phyloP scores from a whole-genome alignment of 768 basidiomycete genomes.

The Lentinula aciculospora region DNA sequence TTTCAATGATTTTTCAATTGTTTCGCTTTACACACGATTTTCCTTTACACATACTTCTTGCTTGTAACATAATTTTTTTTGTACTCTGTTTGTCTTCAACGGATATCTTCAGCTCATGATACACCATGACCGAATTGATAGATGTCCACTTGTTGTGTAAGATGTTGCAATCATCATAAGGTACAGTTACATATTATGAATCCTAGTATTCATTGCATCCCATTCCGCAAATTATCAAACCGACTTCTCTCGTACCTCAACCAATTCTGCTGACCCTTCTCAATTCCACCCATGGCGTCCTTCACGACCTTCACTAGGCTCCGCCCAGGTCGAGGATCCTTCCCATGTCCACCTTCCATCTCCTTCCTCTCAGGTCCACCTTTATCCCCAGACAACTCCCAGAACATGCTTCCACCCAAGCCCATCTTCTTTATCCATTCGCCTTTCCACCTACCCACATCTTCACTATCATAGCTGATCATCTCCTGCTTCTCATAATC shows the following conservation, averaged over 20 bases:
- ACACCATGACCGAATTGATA: too few species aligned
- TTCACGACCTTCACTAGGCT: conserved; percentile 75
- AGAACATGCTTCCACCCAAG: conserved; percentile 91
- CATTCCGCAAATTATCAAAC: conserved; percentile 75
- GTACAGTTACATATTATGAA: too few species aligned
- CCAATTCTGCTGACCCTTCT: conserved; percentile 69
- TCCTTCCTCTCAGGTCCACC: conserved; percentile 50
- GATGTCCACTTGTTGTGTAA: too few species aligned
- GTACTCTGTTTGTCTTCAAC: too few species aligned
- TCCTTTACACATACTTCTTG: background rate
- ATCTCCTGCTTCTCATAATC: conserved; percentile 71
- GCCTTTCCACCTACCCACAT: conserved; percentile 68
- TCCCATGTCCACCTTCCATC: conserved; percentile 71
- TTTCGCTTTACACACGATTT: conserved; percentile 3
- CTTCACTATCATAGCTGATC: conserved; percentile 76
- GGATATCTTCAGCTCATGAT: too few species aligned
- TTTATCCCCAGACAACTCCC: conserved; percentile 91
- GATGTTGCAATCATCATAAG: too few species aligned
- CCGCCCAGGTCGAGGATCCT: conserved; percentile 62
- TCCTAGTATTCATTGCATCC: conserved; percentile 37
- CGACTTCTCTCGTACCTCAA: conserved; percentile 69
- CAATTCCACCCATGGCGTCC: conserved; percentile 71
- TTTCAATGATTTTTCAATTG: background rate
- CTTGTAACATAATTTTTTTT: background rate
- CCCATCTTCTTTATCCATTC: conserved; percentile 71